A percentile compares a stretch with the other conserved stretches of the same genome.
Evolutionary conservation across 306 rosid species (phyloP).

Genomic region (Cucurbita ficifolia): DNA sequence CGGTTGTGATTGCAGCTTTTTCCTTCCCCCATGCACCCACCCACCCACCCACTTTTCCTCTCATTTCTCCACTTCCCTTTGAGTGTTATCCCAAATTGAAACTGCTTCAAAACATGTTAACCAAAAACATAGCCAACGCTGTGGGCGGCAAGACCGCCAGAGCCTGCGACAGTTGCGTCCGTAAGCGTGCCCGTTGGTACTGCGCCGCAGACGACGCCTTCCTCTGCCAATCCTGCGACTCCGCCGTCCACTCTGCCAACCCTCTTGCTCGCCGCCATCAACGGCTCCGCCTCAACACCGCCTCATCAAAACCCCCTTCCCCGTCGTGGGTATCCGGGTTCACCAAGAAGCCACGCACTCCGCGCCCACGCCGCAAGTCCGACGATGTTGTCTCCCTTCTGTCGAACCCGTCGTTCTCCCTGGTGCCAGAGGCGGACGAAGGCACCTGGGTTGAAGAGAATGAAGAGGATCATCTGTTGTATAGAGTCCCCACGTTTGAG

Average conservation of each 20-base stretch:
- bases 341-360: constrained; percentile 63
- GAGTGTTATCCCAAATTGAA: neutral
- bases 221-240: constrained; percentile 72
- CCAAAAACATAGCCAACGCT: constrained; percentile 33
- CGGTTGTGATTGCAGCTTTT: neutral
- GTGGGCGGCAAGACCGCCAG: constrained; percentile 68
- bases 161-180: constrained; percentile 80
- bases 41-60: too few species aligned
- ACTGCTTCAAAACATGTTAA: constrained; percentile 11
- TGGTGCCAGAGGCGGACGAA: constrained; percentile 56
- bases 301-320: constrained; percentile 1
- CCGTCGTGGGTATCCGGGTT: constrained; percentile 61
- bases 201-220: constrained; percentile 97
- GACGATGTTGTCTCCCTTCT: neutral
- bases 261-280: constrained; percentile 57
- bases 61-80: too few species aligned
- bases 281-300: constrained; percentile 46
- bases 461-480: constrained; percentile 43
- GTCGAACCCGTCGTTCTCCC: constrained; percentile 19
- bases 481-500: constrained; percentile 47
- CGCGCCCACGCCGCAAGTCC: constrained; percentile 17
- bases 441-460: constrained; percentile 35
- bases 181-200: constrained; percentile 79
- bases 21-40: too few species aligned
- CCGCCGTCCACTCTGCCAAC: constrained; percentile 77